Percentiles rank a stretch among this genome's conserved stretches.
Evolutionary conservation across 2,329 filamentous ascomycete genomes (phyloP).

Genomic region (Aureobasidium zeae): DNA sequence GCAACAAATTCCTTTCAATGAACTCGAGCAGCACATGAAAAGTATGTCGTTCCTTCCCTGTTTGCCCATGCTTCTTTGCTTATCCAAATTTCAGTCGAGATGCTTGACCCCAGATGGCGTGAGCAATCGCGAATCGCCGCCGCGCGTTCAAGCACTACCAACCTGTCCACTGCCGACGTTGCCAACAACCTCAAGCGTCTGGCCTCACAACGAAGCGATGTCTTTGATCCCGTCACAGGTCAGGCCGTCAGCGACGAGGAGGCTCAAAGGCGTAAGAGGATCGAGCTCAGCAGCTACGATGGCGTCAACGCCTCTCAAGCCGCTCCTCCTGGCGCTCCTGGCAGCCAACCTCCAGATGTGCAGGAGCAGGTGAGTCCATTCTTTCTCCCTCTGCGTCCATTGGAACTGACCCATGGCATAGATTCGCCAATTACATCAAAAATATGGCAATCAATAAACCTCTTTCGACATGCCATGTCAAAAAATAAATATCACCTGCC

Average conservation of each 20-base stretch:
- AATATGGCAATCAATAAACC: conserved; percentile 18
- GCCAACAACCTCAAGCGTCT: conserved; percentile 93
- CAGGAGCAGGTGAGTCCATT: conserved; percentile 24
- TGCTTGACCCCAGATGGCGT: conserved; percentile 90
- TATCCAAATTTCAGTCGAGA: conserved; percentile 51
- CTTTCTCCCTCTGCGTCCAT: no score
- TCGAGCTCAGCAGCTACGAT: conserved; percentile 57
- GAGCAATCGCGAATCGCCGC: conserved; percentile 89
- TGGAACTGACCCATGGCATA: neutral
- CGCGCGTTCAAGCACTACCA: conserved; percentile 73
- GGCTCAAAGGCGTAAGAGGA: conserved; percentile 65
- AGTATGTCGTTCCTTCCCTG: conserved; percentile 47
- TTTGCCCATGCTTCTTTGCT: neutral
- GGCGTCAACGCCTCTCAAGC: conserved; percentile 31
- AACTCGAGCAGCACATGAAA: conserved; percentile 86
- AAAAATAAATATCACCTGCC: neutral
- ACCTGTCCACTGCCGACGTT: conserved; percentile 75
- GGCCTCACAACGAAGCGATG: conserved; percentile 75
- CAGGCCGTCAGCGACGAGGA: conserved; percentile 62
- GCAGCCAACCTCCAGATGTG: conserved; percentile 42
- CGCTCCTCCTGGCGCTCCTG: conserved; percentile 48
- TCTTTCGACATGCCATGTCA: neutral
- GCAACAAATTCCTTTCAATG: conserved; percentile 75
- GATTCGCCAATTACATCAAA: conserved; percentile 25
- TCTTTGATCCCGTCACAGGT: conserved; percentile 69